These are phyloP conservation scores for Dalbergia cochinchinensis DNA, from an alignment of 306 rosid genomes.

Conservation along the genomic window DNA sequence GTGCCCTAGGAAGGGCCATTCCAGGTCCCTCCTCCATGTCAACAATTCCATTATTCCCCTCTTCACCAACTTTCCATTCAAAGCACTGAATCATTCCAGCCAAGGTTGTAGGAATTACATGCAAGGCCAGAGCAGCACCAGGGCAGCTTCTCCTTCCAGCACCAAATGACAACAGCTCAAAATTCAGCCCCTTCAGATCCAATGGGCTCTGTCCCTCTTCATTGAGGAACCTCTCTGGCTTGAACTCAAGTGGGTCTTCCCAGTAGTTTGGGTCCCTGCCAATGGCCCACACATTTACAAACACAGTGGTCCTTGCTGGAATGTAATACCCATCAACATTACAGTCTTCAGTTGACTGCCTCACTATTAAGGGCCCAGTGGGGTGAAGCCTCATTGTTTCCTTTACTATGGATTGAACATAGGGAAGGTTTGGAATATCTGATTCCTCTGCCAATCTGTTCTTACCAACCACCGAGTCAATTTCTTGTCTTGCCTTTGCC, in stretches of 20 bases:
- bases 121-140: conserved; percentile 69
- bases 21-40: conserved; percentile 77
- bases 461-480: conserved; percentile 61
- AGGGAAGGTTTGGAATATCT: conserved; percentile 68
- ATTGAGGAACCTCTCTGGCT: conserved; percentile 64
- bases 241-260: conserved; percentile 65
- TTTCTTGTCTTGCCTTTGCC: conserved; percentile 64
- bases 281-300: conserved; percentile 74
- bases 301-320: conserved; percentile 58
- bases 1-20: conserved; percentile 69
- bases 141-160: conserved; percentile 79
- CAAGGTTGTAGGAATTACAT: conserved; percentile 40
- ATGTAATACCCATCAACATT: conserved; percentile 58
- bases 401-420: conserved; percentile 66
- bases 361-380: conserved; percentile 62
- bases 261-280: conserved; percentile 70
- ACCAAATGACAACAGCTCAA: conserved; percentile 52
- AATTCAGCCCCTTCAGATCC: conserved; percentile 70
- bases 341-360: conserved; percentile 62
- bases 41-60: conserved; percentile 34
- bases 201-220: conserved; percentile 45
- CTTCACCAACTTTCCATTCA: conserved; percentile 48
- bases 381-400: conserved; percentile 87
- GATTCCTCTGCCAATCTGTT: conserved; percentile 62
- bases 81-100: conserved; percentile 47